Evolutionary conservation across 768 basidiomycete species (phyloP).

Genomic region (Mycena crocata): DNA sequence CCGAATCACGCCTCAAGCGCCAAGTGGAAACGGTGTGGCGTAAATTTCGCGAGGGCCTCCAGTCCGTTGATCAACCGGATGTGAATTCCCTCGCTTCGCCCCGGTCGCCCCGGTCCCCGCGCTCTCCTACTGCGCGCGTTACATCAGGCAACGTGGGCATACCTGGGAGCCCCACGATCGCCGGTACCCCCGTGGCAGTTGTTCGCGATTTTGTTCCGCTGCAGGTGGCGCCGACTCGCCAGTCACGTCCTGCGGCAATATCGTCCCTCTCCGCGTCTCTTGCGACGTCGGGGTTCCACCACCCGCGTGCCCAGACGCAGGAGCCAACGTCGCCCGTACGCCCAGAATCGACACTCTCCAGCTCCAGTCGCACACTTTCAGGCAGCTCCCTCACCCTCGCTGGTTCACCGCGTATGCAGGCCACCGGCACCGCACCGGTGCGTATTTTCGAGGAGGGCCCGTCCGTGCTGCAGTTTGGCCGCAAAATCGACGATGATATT

Average conservation of each 20-base stretch:
- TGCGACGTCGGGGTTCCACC: slow-evolving; percentile 67
- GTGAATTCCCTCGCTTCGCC: slow-evolving; percentile 21
- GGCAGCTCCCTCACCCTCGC: slow-evolving; percentile 47
- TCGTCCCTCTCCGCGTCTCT: slow-evolving; percentile 82
- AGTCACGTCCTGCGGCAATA: slow-evolving; percentile 51
- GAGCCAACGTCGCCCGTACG: slow-evolving; percentile 35
- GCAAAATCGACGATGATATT: slow-evolving; percentile 52
- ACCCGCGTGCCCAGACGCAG: slow-evolving; percentile 51
- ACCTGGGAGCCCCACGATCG: slow-evolving; percentile 40
- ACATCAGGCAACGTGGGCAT: slow-evolving; percentile 33
- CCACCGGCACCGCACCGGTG: slow-evolving; percentile 36
- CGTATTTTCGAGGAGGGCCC: slow-evolving; percentile 38
- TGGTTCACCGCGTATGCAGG: slow-evolving; percentile 21
- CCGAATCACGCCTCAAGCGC: slow-evolving; percentile 50
- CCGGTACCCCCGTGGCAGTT: slow-evolving; percentile 48
- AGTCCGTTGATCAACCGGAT: slow-evolving; percentile 26
- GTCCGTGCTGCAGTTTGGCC: slow-evolving; percentile 55
- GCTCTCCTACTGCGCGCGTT: slow-evolving; percentile 8
- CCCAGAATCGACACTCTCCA: slow-evolving; percentile 23
- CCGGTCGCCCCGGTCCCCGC: slow-evolving; percentile 31
- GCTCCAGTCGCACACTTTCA: slow-evolving; percentile 26
- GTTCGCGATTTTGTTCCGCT: slow-evolving; percentile 70
- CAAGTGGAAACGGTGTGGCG: slow-evolving; percentile 76
- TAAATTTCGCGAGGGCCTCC: slow-evolving; percentile 61
- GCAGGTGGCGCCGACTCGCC: slow-evolving; percentile 51